Conservation (phyloP, 441 rosid genomes). For the Adansonia grandidieri region DNA sequence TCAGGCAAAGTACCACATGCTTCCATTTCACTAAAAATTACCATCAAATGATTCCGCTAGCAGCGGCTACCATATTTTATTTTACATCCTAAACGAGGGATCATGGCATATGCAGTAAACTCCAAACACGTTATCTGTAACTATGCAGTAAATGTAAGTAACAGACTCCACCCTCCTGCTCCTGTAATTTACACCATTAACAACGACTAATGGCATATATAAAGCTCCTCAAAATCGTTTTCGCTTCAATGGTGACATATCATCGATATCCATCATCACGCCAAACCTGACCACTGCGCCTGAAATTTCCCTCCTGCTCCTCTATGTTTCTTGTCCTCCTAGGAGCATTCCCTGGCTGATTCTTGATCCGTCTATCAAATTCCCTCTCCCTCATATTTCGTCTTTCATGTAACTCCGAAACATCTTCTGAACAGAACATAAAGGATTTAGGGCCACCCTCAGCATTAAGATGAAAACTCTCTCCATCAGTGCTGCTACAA, state of each 20-base stretch:
- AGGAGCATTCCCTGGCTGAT: slow-evolving; percentile 57
- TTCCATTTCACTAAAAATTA: no score
- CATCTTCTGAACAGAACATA: slow-evolving; percentile 55
- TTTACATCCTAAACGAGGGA: no score
- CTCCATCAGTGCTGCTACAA: slow-evolving; percentile 50
- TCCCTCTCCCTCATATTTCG: slow-evolving; percentile 59
- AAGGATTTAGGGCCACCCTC: slow-evolving; percentile 61
- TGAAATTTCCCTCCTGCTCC: slow-evolving; percentile 49
- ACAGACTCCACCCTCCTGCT: no score
- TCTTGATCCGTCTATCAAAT: slow-evolving; percentile 61
- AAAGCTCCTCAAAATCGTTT: slow-evolving; percentile 56
- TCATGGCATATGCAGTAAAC: no score
- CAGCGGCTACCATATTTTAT: no score
- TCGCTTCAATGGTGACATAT: slow-evolving; percentile 50
- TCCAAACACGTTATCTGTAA: no score
- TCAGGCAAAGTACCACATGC: no score
- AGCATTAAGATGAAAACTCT: slow-evolving; percentile 47
- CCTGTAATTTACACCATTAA: no score
- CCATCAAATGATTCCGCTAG: no score
- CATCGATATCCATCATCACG: slow-evolving; percentile 57
- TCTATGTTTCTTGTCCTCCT: slow-evolving; percentile 59
- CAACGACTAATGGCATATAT: background rate
- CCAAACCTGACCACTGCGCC: slow-evolving; percentile 43
- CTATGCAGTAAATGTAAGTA: no score
- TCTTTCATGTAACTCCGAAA: slow-evolving; percentile 51